Conservation (phyloP, 495 filamentous ascomycete species). For the Podospora australis region DNA sequence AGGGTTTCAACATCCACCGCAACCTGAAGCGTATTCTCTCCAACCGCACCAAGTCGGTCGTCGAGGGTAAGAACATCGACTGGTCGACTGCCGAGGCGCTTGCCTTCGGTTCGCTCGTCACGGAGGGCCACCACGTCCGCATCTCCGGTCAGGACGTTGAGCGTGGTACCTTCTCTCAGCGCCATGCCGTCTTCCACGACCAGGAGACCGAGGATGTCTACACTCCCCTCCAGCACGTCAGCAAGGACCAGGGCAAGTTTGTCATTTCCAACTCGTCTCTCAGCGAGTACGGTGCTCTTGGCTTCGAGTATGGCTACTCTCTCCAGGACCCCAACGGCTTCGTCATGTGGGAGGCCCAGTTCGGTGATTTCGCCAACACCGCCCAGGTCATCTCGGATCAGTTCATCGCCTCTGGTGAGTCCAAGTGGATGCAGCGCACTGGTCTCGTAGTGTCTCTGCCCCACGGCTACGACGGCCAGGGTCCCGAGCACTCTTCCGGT, state of each 20-base stretch:
- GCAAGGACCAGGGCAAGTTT: slow-evolving; percentile 84
- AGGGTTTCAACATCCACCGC: slow-evolving; percentile 80
- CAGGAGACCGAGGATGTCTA: slow-evolving; percentile 89
- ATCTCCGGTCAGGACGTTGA: slow-evolving; percentile 98
- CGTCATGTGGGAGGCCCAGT: slow-evolving; percentile 99
- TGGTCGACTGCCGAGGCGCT: slow-evolving; percentile 97
- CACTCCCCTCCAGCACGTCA: slow-evolving; percentile 84
- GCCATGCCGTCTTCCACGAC: slow-evolving; percentile 94
- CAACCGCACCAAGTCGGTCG: slow-evolving; percentile 84
- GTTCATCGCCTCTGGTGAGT: slow-evolving; percentile 94
- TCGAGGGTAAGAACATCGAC: slow-evolving; percentile 91
- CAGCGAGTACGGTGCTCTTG: slow-evolving; percentile 89
- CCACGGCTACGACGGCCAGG: slow-evolving; percentile 97
- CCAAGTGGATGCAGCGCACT: slow-evolving; percentile 96
- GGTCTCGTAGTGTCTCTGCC: slow-evolving; percentile 91
- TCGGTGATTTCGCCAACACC: slow-evolving; percentile 99
- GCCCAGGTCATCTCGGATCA: slow-evolving; percentile 98
- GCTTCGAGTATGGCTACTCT: slow-evolving; percentile 98
- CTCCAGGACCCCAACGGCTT: slow-evolving; percentile 92
- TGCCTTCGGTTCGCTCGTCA: slow-evolving; percentile 84
- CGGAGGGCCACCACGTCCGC: slow-evolving; percentile 92
- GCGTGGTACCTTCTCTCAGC: slow-evolving; percentile 98
- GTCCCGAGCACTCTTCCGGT: slow-evolving; percentile 96
- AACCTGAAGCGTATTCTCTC: slow-evolving; percentile 95
- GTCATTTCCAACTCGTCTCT: slow-evolving; percentile 96